Evolutionary conservation across 805 yeast genomes (phyloP).

Genomic region (Candida verbasci): DNA sequence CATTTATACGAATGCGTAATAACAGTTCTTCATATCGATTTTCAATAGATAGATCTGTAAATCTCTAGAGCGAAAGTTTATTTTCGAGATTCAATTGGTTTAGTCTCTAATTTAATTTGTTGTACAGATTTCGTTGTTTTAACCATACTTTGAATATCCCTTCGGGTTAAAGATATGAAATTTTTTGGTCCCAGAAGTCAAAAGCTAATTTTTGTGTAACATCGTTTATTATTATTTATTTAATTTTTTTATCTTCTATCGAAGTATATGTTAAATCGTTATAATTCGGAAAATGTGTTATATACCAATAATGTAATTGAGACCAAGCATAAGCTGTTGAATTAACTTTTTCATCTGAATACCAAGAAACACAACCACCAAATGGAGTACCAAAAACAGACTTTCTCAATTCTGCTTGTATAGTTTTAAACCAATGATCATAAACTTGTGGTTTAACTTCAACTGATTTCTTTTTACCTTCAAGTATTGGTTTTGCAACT

Average conservation of each 20-base stretch:
- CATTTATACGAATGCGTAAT: no score
- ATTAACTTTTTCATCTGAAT: constrained; percentile 23
- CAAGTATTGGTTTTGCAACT: constrained; percentile 21
- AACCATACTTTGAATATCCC: no score
- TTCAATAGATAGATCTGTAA: no score
- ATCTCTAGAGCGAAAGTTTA: no score
- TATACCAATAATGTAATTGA: constrained; percentile 28
- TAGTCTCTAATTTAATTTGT: no score
- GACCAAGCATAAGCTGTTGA: constrained; percentile 34
- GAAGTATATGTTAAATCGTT: constrained; percentile 16
- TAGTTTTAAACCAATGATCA: constrained; percentile 27
- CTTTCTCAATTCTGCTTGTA: constrained; percentile 21
- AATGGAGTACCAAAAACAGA: constrained; percentile 34
- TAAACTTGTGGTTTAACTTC: constrained; percentile 27
- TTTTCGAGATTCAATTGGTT: no score
- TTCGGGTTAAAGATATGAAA: no score
- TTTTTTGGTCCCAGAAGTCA: no score
- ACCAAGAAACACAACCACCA: constrained; percentile 43
- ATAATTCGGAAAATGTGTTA: constrained; percentile 21
- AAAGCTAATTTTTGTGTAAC: background rate
- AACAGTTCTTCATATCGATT: no score
- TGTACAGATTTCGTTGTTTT: no score
- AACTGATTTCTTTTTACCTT: constrained; percentile 24
- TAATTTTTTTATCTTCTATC: background rate
- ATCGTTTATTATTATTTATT: background rate